Conservation (phyloP, 371 early-diverging fungal species). For the Zopfochytrium polystomum region DNA sequence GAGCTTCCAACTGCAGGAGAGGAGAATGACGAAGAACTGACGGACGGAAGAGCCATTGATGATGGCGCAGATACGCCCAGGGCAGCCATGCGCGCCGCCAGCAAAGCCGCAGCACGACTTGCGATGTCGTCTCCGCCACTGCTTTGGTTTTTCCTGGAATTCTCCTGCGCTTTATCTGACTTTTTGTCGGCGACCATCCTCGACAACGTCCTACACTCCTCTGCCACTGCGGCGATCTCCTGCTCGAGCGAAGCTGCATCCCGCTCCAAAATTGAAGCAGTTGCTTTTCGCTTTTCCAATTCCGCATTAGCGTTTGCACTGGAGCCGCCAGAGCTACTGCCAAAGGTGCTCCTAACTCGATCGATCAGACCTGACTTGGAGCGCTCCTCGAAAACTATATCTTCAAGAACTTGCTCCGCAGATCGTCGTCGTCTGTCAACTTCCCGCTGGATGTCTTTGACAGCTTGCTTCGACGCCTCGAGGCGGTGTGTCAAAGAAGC, state of each 20-base stretch:
- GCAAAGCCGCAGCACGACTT: conserved; percentile 36
- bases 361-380: conserved; percentile 17
- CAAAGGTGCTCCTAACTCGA: conserved; percentile 14
- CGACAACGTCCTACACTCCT: conserved; percentile 23
- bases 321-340: not conserved
- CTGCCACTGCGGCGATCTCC: conserved; percentile 24
- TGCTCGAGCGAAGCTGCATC: conserved; percentile 24
- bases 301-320: too few relatives aligned
- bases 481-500: conserved; percentile 23
- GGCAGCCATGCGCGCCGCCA: conserved; percentile 61
- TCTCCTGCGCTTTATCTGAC: conserved; percentile 10
- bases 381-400: conserved; percentile 22
- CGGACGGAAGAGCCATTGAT: conserved; percentile 27
- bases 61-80: conserved; percentile 51
- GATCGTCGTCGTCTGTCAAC: conserved; percentile 32
- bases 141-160: conserved; percentile 20
- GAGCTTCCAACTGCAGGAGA: conserved; percentile 31
- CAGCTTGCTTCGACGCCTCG: conserved; percentile 19
- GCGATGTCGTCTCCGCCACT: conserved; percentile 13
- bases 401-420: conserved; percentile 35
- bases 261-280: conserved; percentile 4
- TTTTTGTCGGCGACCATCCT: conserved; percentile 19
- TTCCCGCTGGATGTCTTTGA: conserved; percentile 22
- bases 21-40: conserved; percentile 29
- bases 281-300: not conserved